These are phyloP conservation scores for Sicyos baderoa DNA, from an alignment of 306 rosid genomes.

Conservation along the genomic window DNA sequence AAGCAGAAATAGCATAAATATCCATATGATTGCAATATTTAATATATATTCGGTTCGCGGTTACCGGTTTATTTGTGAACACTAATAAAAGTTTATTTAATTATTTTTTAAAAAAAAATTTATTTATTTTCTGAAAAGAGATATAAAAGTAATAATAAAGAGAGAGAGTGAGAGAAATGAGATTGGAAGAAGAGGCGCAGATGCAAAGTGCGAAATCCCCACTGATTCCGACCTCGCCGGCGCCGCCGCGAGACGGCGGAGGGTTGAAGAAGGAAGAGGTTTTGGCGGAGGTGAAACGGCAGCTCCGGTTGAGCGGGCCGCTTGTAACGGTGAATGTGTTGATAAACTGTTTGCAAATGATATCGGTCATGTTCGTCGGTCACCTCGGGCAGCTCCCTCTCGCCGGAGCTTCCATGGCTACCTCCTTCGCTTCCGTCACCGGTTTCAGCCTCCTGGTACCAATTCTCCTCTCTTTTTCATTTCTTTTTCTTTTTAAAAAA, in stretches of 20 bases:
- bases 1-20: no score
- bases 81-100: no score
- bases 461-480: no score
- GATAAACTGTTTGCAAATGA: constrained; percentile 29
- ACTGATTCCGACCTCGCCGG: neutral
- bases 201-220: constrained; percentile 16
- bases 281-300: constrained; percentile 28
- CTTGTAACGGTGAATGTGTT: constrained; percentile 27
- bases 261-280: constrained; percentile 16
- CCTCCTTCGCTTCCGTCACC: constrained; percentile 43
- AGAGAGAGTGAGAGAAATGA: no score
- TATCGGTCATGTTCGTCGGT: constrained; percentile 42
- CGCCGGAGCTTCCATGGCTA: constrained; percentile 41
- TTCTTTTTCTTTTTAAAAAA: no score
- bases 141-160: no score
- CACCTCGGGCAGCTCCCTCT: constrained; percentile 40
- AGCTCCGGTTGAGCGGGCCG: constrained; percentile 32
- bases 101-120: no score
- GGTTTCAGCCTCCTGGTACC: constrained; percentile 43
- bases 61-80: no score
- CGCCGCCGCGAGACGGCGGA: neutral
- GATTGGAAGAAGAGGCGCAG: constrained; percentile 23
- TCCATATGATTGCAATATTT: no score
- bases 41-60: no score
- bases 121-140: no score